These are phyloP conservation scores for Porcisia deanei DNA, from an alignment of 208 protist genomes.

Conservation along the genomic window DNA sequence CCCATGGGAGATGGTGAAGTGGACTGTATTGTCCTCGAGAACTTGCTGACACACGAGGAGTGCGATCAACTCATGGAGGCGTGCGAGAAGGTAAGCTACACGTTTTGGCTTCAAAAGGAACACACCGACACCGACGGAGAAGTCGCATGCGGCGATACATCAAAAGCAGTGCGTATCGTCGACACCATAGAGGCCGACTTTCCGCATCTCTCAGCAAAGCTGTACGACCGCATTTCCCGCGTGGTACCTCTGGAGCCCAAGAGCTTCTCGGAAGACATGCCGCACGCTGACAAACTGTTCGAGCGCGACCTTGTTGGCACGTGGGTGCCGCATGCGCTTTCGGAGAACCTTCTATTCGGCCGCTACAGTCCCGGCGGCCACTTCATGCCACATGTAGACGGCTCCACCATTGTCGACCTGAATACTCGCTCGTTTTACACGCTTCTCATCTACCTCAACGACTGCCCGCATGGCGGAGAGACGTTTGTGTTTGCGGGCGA, in stretches of 20 bases:
- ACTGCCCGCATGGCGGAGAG: slow-evolving; percentile 74
- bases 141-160: slow-evolving; percentile 33
- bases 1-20: slow-evolving; percentile 28
- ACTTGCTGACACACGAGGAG: slow-evolving; percentile 72
- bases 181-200: slow-evolving; percentile 90
- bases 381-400: slow-evolving; percentile 93
- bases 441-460: slow-evolving; percentile 90
- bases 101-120: slow-evolving; percentile 72
- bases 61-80: slow-evolving; percentile 67
- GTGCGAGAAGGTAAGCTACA: slow-evolving; percentile 81
- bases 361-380: slow-evolving; percentile 85
- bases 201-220: slow-evolving; percentile 49
- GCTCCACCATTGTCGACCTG: slow-evolving; percentile 82
- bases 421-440: slow-evolving; percentile 91
- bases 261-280: slow-evolving; percentile 57
- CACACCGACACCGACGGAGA: slow-evolving; percentile 49
- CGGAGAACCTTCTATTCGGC: slow-evolving; percentile 79
- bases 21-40: slow-evolving; percentile 81
- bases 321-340: slow-evolving; percentile 76
- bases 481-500: slow-evolving; percentile 79
- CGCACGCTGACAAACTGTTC: slow-evolving; percentile 61
- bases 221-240: slow-evolving; percentile 66
- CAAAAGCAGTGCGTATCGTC: slow-evolving; percentile 72
- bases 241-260: slow-evolving; percentile 64
- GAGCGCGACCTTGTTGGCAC: slow-evolving; percentile 78